Evolutionary conservation across 805 yeast genomes (phyloP).

Genomic region (Cyberlindnera americana): DNA sequence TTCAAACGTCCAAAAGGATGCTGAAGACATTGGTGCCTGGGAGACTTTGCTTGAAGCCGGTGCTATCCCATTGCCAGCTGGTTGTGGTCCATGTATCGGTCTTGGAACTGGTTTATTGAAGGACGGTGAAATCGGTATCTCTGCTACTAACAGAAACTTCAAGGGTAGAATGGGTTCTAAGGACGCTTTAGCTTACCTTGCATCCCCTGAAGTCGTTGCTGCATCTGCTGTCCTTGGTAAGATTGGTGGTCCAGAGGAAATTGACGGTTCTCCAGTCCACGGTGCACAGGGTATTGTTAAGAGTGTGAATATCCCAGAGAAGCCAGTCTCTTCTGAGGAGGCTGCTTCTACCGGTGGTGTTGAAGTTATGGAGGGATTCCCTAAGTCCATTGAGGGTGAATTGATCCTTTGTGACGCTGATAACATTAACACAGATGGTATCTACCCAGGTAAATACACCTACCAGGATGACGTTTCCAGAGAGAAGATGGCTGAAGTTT

Average conservation of each 20-base stretch:
- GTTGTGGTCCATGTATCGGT: conserved; percentile 99
- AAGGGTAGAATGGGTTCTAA: conserved; percentile 99
- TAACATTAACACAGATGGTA: conserved; percentile 96
- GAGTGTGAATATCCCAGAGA: conserved; percentile 31
- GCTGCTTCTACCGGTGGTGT: conserved; percentile 41
- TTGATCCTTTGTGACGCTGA: conserved; percentile 95
- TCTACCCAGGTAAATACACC: conserved; percentile 98
- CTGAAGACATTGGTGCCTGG: conserved; percentile 93
- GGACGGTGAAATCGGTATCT: conserved; percentile 96
- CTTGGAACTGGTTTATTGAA: conserved; percentile 90
- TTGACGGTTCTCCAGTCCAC: conserved; percentile 55
- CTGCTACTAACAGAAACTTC: conserved; percentile 97
- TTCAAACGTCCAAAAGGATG: conserved; percentile 86
- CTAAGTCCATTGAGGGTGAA: conserved; percentile 85
- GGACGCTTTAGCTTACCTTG: conserved; percentile 93
- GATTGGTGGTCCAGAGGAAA: conserved; percentile 89
- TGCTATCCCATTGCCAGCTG: conserved; percentile 92
- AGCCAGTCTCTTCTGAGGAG: conserved; percentile 16
- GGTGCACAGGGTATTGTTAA: conserved; percentile 47
- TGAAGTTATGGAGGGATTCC: conserved; percentile 89
- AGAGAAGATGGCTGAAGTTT: conserved; percentile 97
- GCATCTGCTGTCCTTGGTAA: conserved; percentile 96
- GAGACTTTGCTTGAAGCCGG: conserved; percentile 85
- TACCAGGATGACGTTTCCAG: conserved; percentile 96
- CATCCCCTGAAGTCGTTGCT: conserved; percentile 97